Evolutionary conservation across 139 green algal species (phyloP), one percentile per base, ranked within the genome.

Genomic region (Picochlorum sp.): DNA sequence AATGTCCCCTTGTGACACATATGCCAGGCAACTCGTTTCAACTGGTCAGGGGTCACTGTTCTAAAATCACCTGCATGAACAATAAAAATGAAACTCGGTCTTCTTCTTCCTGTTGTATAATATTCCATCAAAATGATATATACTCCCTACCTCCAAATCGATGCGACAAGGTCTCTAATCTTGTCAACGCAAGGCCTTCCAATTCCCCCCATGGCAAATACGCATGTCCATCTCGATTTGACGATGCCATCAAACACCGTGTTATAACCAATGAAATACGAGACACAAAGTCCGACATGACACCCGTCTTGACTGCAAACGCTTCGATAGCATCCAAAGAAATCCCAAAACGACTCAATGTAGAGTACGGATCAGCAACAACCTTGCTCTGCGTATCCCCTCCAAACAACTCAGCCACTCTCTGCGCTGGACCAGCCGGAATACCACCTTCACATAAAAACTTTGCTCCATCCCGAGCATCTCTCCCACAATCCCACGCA

Each of bases 201-300:
- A 86, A 66, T 5, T 45, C 11, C 3, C 30, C 20, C 80, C 77
- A 85, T 10, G 67, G 54, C 34, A 84, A 57, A 66, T 81, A 81
- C 37, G 61, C 60, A 66, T 86, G 80, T 2, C 80, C 80, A n/a
- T 68, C 59, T 26, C 56, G 47, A 8, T 41, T 15, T 3, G 66
- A 64, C 1, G 67, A 78, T 3, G 56, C n/a, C 0, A 21, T 14
- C 38, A 85, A 61, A 24, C 51, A 61, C 6, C 74, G 21, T n/a
- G 47, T 21, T n/a, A 85, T 38, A 9, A 70, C 79, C 31, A 57
- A 30, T 14, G 38, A 56, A 4, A 23, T 63, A 2, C 79, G 49
- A 60, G 71, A 79, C 23, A 67, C 50, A 20, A 84, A 45, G 30
- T 80, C 51, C 0, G 56, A 4, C 3, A 51, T 18, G 4, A 57